A percentile compares a stretch with the other conserved stretches of the same genome.
Evolutionary conservation across 1,139 yeast species (phyloP).

Genomic region (Ashbya aceris): DNA sequence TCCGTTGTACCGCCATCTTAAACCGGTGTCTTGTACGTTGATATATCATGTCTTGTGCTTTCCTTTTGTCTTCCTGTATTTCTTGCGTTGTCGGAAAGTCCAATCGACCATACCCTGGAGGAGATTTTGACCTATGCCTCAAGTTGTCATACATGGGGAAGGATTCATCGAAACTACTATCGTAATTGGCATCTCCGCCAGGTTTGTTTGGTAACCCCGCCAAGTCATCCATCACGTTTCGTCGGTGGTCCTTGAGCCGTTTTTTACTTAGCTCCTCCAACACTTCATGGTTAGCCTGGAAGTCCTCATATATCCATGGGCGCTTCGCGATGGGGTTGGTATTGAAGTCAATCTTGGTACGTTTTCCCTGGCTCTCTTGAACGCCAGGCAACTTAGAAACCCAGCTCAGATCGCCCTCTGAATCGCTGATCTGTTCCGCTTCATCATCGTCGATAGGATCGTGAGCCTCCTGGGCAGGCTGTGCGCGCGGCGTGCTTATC

Average conservation of each 20-base stretch:
- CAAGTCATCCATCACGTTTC: constrained; percentile 14
- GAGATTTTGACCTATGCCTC: constrained; percentile 44
- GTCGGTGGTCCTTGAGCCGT: constrained; percentile 7
- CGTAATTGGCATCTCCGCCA: not conserved
- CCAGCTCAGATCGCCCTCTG: constrained; percentile 6
- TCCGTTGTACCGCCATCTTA: constrained; percentile 28
- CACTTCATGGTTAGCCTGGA: constrained; percentile 20
- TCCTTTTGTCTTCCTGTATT: constrained; percentile 27
- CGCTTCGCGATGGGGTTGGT: constrained; percentile 27
- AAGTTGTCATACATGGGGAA: constrained; percentile 19
- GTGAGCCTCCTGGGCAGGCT: not conserved
- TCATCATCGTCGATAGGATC: not conserved
- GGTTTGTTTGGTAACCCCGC: constrained; percentile 10
- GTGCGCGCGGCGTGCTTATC: not conserved
- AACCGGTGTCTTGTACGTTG: constrained; percentile 35
- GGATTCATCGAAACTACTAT: constrained; percentile 1
- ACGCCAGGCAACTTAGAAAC: not conserved
- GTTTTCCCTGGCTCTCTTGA: not conserved
- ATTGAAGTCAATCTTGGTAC: constrained; percentile 17
- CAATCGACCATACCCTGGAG: constrained; percentile 55
- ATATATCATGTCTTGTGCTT: constrained; percentile 27
- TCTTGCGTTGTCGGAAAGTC: constrained; percentile 60
- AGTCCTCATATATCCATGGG: constrained; percentile 31
- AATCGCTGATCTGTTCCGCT: constrained; percentile 7
- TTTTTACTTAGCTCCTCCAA: constrained; percentile 10